Evolutionary conservation across 345 rosid species (phyloP).

Genomic region (Lepidium africanum): DNA sequence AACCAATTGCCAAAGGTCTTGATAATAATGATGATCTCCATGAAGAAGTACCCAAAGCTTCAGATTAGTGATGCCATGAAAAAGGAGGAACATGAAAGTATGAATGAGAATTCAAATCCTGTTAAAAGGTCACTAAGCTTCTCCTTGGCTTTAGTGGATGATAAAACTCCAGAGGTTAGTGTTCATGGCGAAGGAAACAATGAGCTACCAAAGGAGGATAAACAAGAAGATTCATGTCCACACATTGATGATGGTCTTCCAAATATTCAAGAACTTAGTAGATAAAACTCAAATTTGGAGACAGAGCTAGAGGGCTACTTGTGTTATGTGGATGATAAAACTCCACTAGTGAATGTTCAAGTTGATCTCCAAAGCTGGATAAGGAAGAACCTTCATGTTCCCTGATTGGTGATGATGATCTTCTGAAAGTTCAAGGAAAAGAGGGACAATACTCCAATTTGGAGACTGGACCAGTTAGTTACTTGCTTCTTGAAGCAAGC

Average conservation of each 20-base stretch:
- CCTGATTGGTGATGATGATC: no score
- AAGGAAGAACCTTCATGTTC: background rate
- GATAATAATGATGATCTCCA: slow-evolving; percentile 3
- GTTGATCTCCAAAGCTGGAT: background rate
- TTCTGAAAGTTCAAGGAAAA: no score
- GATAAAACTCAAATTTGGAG: background rate
- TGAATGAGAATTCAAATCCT: background rate
- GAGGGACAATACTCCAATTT: no score
- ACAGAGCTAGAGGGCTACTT: background rate
- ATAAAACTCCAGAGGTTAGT: background rate
- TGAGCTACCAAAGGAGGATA: background rate
- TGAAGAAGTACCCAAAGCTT: background rate
- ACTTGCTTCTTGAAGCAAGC: no score
- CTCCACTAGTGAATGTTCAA: background rate
- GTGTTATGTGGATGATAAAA: background rate
- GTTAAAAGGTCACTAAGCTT: slow-evolving; percentile 4
- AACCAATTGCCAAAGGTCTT: slow-evolving; percentile 3
- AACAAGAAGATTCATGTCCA: background rate
- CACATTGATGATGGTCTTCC: no score
- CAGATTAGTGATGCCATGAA: background rate
- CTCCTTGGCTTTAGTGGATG: slow-evolving; percentile 10
- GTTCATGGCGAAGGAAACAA: background rate
- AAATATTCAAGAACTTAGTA: background rate
- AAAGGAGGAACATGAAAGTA: slow-evolving; percentile 9
- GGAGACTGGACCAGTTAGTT: no score